phyloP scores from a whole-genome alignment of 2,329 filamentous ascomycete species.

The Apiospora koreana region DNA sequence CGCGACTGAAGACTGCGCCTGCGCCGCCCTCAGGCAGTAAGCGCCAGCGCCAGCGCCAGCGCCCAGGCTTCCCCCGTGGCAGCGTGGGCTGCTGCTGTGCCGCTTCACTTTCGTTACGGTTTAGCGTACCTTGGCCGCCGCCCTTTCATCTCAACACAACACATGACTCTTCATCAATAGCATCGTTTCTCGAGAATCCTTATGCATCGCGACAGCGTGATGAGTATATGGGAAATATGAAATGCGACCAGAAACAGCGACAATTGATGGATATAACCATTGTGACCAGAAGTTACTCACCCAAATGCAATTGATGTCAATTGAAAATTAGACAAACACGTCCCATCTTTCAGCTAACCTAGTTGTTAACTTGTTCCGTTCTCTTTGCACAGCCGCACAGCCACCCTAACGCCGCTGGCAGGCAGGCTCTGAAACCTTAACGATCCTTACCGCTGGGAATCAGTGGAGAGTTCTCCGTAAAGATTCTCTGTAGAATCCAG shows the following conservation, averaged over 20 bases:
- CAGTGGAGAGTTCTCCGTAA: background rate
- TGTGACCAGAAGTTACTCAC: background rate
- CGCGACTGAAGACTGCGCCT: background rate
- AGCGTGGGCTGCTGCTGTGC: too few species aligned
- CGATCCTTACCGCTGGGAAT: background rate
- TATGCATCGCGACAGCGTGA: background rate
- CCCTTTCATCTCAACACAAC: background rate
- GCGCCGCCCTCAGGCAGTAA: background rate
- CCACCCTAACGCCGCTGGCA: background rate
- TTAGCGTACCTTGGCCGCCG: background rate
- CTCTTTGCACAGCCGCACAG: background rate
- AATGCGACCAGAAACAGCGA: background rate
- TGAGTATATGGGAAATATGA: background rate
- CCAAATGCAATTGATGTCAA: background rate
- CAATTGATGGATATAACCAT: too few species aligned
- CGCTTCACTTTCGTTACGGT: background rate
- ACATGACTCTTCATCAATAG: background rate
- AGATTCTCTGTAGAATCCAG: background rate
- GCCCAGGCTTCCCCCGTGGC: too few species aligned
- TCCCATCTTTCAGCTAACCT: background rate
- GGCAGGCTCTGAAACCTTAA: background rate
- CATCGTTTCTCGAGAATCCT: background rate
- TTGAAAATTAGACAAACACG: background rate
- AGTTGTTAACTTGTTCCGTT: too few species aligned
- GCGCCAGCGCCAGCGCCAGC: background rate